Conservation (phyloP, 768 basidiomycete genomes). For the Lactarius psammicola region DNA sequence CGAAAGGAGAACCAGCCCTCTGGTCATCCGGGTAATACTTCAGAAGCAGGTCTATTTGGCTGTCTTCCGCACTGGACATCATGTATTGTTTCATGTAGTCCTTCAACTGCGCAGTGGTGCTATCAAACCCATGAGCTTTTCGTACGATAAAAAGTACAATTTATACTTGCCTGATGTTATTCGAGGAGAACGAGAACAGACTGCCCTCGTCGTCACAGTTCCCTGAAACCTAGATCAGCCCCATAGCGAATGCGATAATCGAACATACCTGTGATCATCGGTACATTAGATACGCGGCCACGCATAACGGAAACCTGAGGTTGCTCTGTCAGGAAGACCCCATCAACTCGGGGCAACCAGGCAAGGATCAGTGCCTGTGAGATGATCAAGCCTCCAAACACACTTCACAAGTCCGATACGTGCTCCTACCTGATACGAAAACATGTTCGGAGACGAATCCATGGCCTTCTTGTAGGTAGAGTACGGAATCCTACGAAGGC, state of each 20-base stretch:
- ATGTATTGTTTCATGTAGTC: slow-evolving; percentile 28
- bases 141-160: background rate
- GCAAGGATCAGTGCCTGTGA: slow-evolving; percentile 31
- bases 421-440: slow-evolving; percentile 36
- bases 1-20: slow-evolving; percentile 25
- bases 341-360: slow-evolving; percentile 33
- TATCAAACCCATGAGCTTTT: background rate
- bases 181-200: slow-evolving; percentile 33
- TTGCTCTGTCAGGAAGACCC: slow-evolving; percentile 29
- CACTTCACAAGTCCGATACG: too few relatives aligned
- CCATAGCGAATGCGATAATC: background rate
- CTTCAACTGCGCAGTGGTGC: slow-evolving; percentile 3
- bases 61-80: slow-evolving; percentile 29
- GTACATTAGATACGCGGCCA: slow-evolving; percentile 29
- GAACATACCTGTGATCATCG: slow-evolving; percentile 29
- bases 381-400: background rate
- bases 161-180: slow-evolving; percentile 35
- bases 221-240: slow-evolving; percentile 34
- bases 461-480: slow-evolving; percentile 35
- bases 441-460: slow-evolving; percentile 36
- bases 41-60: slow-evolving; percentile 28
- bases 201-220: slow-evolving; percentile 63
- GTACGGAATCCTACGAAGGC: slow-evolving; percentile 43
- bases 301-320: slow-evolving; percentile 29
- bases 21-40: slow-evolving; percentile 29